These are phyloP conservation scores for Lipomyces japonicus DNA, from an alignment of 805 yeast species.

Conservation along the genomic window DNA sequence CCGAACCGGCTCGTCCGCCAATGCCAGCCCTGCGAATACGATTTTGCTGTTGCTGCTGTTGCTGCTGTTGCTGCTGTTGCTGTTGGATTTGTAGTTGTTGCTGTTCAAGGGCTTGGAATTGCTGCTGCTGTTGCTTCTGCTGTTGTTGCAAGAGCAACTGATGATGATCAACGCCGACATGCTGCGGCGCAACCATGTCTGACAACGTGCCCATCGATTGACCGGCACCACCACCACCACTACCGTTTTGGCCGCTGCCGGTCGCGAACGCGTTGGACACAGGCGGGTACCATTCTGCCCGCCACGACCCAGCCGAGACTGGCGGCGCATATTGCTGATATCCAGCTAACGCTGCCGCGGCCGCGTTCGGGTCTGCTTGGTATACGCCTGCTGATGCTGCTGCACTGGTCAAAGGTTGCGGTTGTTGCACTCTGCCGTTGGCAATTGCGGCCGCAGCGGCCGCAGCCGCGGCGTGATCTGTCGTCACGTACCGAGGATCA, in stretches of 20 bases:
- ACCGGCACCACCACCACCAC: not conserved
- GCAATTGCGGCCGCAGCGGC: constrained; percentile 13
- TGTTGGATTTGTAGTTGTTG: not conserved
- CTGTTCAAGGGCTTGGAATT: not conserved
- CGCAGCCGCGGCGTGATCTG: constrained; percentile 4
- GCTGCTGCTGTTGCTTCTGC: not conserved
- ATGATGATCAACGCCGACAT: not conserved
- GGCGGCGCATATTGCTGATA: constrained; percentile 8
- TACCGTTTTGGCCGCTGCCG: constrained; percentile 1
- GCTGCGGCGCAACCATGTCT: constrained; percentile 1
- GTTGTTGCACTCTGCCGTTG: not conserved
- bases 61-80: not conserved
- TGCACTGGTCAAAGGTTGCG: not conserved
- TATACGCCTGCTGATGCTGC: not conserved
- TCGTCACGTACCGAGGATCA: constrained; percentile 18
- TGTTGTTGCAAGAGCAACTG: not conserved
- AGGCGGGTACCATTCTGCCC: constrained; percentile 27
- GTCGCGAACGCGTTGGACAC: constrained; percentile 10
- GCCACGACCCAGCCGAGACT: constrained; percentile 18
- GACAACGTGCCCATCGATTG: constrained; percentile 5
- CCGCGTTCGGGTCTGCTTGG: not conserved
- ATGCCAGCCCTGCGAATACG: not conserved
- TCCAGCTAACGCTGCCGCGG: constrained; percentile 9
- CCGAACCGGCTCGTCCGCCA: not conserved
- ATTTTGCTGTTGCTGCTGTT: not conserved